Percentiles rank a stretch among this genome's conserved stretches.
Evolutionary conservation across 768 basidiomycete species (phyloP).

Genomic region (Mycena kentingensis): DNA sequence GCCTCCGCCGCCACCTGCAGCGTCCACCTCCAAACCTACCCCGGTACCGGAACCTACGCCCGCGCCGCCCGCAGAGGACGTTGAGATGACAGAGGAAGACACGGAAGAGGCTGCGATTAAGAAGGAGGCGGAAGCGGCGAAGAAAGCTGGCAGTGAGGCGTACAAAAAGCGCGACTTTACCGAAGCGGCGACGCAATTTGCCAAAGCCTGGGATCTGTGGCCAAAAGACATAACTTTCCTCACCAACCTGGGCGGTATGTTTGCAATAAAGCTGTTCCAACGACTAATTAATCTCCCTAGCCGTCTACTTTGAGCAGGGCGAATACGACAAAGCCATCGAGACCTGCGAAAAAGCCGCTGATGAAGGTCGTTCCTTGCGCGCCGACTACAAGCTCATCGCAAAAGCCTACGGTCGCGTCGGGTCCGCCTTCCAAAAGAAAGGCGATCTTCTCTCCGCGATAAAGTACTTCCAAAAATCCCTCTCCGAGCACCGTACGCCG

Average conservation of each 20-base stretch:
- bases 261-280: not conserved
- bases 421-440: constrained; percentile 82
- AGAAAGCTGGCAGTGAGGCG: constrained; percentile 73
- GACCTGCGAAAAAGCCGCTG: constrained; percentile 93
- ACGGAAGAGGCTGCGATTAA: constrained; percentile 73
- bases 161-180: constrained; percentile 88
- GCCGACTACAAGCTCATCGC: constrained; percentile 95
- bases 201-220: constrained; percentile 90
- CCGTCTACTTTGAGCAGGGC: constrained; percentile 91
- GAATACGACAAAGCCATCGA: constrained; percentile 91
- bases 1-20: constrained; percentile 41
- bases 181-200: constrained; percentile 73
- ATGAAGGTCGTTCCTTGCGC: constrained; percentile 87
- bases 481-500: constrained; percentile 95
- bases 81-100: constrained; percentile 69
- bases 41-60: constrained; percentile 34
- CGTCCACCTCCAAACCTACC: constrained; percentile 45
- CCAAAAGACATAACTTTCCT: constrained; percentile 94
- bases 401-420: constrained; percentile 90
- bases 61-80: constrained; percentile 51
- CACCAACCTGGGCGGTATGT: constrained; percentile 80
- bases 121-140: constrained; percentile 76
- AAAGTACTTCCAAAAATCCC: constrained; percentile 91
- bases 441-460: constrained; percentile 75
- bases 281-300: constrained; percentile 38